Evolutionary conservation across 106 monocot species (phyloP), one percentile per base, ranked within the genome.

Genomic region (Iris macrosiphon): DNA sequence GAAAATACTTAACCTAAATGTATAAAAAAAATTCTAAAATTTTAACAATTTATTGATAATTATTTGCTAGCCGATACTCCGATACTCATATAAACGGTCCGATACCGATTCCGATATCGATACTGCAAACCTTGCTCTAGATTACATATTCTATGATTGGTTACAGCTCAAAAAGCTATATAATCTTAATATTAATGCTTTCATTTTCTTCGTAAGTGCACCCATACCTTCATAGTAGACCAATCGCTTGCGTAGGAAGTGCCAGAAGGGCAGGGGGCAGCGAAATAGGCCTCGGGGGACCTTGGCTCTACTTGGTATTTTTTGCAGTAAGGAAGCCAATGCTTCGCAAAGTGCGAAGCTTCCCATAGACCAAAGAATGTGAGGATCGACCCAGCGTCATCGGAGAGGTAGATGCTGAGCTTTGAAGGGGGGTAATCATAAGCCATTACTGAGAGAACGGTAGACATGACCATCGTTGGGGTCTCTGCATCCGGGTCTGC

Each of bases 201-300:
- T 15, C 13, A 3, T 21, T 16, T 23, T 11, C 20, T 39, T 58
- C n/a, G n/a, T n/a, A n/a, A n/a, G n/a, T n/a, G n/a, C n/a, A n/a
- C n/a, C n/a, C n/a, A n/a, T n/a, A n/a, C 72, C 72, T 72, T 72
- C 31, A 59, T 44, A 23, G 18, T 10, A 14, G 51, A 50, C 72
- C 72, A 64, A 7, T 72, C 65, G 30, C 27, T 55, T 22, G 16
- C 4, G 40, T 16, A 1, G 28, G 40, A 21, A 4, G 0, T 16
- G 31, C 45, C 40, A 11, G 11, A 43, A 12, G 45, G 38, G 40
- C 9, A 75, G 47, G 47, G 69, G 7, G 62, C 68, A 16, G 45
- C 43, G 63, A 92, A 85, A 62, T 79, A 85, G 11, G 74, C 79
- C 10, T 63, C 63, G 10, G 79, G 79, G 0, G 69, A 58, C 55